Percentiles rank a stretch among this genome's conserved stretches.
Evolutionary conservation across 352 stramenopile species (phyloP).

Genomic region (Hyaloperonospora arabidopsidis): DNA sequence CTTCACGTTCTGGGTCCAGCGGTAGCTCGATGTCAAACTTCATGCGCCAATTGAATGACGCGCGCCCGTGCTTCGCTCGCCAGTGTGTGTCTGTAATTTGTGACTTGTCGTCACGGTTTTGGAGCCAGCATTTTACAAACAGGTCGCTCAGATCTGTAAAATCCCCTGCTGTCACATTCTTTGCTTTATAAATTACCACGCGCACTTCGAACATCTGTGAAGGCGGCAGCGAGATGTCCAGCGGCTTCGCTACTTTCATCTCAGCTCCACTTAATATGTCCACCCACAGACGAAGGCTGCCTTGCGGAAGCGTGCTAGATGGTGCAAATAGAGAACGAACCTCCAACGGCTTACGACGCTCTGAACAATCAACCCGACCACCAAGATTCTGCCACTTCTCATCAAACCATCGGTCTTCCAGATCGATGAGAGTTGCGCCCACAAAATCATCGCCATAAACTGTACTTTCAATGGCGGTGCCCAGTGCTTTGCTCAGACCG

Average conservation of each 20-base stretch:
- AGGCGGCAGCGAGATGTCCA: constrained; percentile 79
- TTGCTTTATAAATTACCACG: constrained; percentile 88
- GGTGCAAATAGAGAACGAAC: constrained; percentile 59
- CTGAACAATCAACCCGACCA: constrained; percentile 16
- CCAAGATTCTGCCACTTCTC: constrained; percentile 76
- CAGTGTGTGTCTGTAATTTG: constrained; percentile 88
- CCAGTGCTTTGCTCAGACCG: constrained; percentile 45
- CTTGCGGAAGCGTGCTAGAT: constrained; percentile 63
- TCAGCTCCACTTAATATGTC: constrained; percentile 81
- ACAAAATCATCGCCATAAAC: constrained; percentile 84
- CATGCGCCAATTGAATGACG: constrained; percentile 89
- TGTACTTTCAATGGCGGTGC: constrained; percentile 36
- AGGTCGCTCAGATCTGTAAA: constrained; percentile 86
- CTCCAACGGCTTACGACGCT: constrained; percentile 56
- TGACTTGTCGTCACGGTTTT: constrained; percentile 58
- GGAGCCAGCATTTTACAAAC: constrained; percentile 86
- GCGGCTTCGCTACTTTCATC: constrained; percentile 53
- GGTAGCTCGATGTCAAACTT: constrained; percentile 87
- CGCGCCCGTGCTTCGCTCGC: constrained; percentile 80
- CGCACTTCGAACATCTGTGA: constrained; percentile 82
- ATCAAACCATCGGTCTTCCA: constrained; percentile 91
- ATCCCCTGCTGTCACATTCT: constrained; percentile 78
- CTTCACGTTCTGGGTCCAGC: constrained; percentile 54
- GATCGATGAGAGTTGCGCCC: constrained; percentile 86
- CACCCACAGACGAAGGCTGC: constrained; percentile 75